Percentiles rank a stretch among this genome's conserved stretches.
These are phyloP conservation scores for Coprinellus micaceus DNA, from an alignment of 768 basidiomycete genomes.

Conservation along the genomic window DNA sequence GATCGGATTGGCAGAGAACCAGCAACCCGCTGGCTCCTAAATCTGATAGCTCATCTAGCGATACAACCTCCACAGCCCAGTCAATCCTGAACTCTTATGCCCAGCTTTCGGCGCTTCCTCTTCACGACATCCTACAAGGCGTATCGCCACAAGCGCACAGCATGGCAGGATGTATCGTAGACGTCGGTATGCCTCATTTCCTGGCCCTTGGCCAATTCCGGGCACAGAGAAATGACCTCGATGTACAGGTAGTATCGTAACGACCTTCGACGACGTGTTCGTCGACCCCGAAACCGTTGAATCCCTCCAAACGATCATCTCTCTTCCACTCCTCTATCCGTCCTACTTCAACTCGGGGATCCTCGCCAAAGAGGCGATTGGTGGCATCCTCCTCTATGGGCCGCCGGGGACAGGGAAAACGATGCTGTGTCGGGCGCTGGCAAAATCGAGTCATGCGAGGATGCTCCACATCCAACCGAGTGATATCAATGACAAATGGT, in stretches of 20 bases:
- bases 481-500: conserved; percentile 13
- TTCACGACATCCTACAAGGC: too few species aligned
- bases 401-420: conserved; percentile 52
- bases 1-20: too few species aligned
- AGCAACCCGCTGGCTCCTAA: too few species aligned
- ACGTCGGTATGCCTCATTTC: not conserved
- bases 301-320: conserved; percentile 14
- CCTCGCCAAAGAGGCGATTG: conserved; percentile 54
- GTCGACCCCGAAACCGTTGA: conserved; percentile 13
- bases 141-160: too few species aligned
- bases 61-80: too few species aligned
- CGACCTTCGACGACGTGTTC: conserved; percentile 16
- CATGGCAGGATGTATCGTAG: not conserved
- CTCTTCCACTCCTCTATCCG: conserved; percentile 14
- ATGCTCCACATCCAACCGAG: conserved; percentile 19
- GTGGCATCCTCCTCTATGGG: conserved; percentile 52
- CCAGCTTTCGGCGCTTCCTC: too few species aligned
- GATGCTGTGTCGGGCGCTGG: conserved; percentile 51
- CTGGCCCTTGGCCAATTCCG: too few species aligned
- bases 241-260: conserved; percentile 11
- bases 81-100: too few species aligned
- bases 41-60: too few species aligned
- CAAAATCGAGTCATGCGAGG: conserved; percentile 19
- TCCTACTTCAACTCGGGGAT: conserved; percentile 32
- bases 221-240: not conserved